A percentile compares a stretch with the other conserved stretches of the same genome.
Evolutionary conservation across 2,329 filamentous ascomycete species (phyloP).

Genomic region (Grosmannia serpens): DNA sequence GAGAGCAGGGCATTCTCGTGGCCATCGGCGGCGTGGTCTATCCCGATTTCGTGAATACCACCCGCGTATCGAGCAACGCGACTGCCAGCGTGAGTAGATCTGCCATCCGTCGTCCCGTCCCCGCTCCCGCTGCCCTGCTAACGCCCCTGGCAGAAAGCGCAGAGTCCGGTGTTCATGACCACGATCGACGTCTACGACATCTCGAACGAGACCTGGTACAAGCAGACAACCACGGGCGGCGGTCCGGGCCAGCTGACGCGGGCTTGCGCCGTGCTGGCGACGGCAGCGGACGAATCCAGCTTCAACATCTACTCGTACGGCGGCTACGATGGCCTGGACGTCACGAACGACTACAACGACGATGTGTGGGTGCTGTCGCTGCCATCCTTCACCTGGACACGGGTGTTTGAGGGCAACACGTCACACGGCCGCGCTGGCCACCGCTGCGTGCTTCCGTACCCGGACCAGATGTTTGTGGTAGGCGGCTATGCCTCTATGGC

Average conservation of each 20-base stretch:
- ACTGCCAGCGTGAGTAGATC: slow-evolving; percentile 28
- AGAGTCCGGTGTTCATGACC: slow-evolving; percentile 60
- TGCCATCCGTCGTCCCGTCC: neutral
- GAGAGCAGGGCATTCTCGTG: slow-evolving; percentile 62
- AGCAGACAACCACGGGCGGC: slow-evolving; percentile 56
- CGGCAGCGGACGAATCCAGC: slow-evolving; percentile 58
- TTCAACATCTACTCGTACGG: slow-evolving; percentile 82
- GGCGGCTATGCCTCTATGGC: slow-evolving; percentile 47
- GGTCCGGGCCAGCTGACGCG: slow-evolving; percentile 47
- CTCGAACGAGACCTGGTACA: slow-evolving; percentile 59
- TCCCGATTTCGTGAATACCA: slow-evolving; percentile 33
- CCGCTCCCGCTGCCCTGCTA: neutral
- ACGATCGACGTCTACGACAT: slow-evolving; percentile 72
- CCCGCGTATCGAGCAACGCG: slow-evolving; percentile 18
- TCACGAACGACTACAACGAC: slow-evolving; percentile 33
- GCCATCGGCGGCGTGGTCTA: slow-evolving; percentile 63
- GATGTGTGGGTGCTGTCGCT: slow-evolving; percentile 75
- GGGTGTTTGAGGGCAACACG: slow-evolving; percentile 31
- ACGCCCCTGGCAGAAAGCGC: slow-evolving; percentile 32
- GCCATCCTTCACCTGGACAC: slow-evolving; percentile 71
- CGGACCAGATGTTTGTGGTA: slow-evolving; percentile 68
- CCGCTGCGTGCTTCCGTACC: slow-evolving; percentile 63
- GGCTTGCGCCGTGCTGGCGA: slow-evolving; percentile 64
- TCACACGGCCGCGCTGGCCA: slow-evolving; percentile 57
- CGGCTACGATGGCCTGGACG: slow-evolving; percentile 50